phyloP scores from a whole-genome alignment of 148 eudicot species.

The Dianthus caryophyllus region DNA sequence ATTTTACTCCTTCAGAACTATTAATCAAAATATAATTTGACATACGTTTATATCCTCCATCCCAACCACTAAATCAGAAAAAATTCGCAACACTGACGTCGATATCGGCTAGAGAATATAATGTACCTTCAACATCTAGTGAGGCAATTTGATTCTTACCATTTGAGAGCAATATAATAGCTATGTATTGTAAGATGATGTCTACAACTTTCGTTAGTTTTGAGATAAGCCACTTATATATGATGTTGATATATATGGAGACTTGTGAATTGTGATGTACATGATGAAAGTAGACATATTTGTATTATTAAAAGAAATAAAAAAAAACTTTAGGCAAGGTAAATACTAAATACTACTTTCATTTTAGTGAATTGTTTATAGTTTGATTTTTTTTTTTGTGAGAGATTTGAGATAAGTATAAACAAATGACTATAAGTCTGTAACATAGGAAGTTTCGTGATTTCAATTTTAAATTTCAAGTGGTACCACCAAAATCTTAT shows the following conservation, averaged over 20 bases:
- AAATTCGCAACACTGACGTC: no score
- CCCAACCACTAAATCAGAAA: no score
- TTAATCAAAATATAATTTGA: no score
- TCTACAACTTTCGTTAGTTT: conserved; percentile 1
- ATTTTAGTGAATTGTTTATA: no score
- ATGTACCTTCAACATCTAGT: no score
- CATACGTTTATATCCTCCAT: no score
- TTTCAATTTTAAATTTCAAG: not conserved
- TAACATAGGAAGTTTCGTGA: not conserved
- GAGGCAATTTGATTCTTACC: not conserved
- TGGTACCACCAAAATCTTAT: not conserved
- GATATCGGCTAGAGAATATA: not conserved
- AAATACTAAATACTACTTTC: no score
- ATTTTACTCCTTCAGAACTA: no score
- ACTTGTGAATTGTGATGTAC: not conserved
- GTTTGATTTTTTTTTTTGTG: no score
- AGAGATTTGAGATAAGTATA: no score
- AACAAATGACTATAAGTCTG: no score
- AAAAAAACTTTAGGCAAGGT: not conserved
- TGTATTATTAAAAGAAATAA: not conserved
- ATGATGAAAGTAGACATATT: not conserved
- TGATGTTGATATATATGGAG: not conserved
- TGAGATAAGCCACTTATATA: not conserved
- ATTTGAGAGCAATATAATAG: not conserved
- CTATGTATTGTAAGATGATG: not conserved